Base-by-base conservation (phyloP, 2,329 filamentous ascomycete genomes). In the Aureobasidium subglaciale region DNA sequence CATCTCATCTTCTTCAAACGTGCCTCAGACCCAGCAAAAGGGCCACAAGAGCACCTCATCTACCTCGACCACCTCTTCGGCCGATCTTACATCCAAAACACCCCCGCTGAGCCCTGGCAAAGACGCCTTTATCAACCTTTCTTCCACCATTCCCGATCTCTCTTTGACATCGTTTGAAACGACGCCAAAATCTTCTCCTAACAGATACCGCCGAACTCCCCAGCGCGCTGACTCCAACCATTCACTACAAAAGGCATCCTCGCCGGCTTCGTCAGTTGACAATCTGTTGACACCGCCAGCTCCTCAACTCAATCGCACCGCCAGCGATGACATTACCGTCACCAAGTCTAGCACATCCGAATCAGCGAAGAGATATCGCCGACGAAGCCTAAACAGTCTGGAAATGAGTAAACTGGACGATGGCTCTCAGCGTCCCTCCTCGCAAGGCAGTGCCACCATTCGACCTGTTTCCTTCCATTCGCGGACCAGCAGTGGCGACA, bases 371-470 rank as follows among this genome's bases (percentile, higher is more conserved):
- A 81, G 88, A 66, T 87, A 90, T 71, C 81, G 90, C 63, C 83
- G 90, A 66, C 84, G 90, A 62, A 96, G 90, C 71, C 81, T 95
- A 73, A 88, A 88, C 61, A 86, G 83, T 56, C 73, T 86, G 58
- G 75, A 77, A 41, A 70, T 64, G 29, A 65, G 67, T 48, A 64
- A 59, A 34, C 22, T 57, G n/a, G 54, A 48, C 9, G 58, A 61
- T 24, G 60, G 62, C 20, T 40, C 49, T 53, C 60, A 59, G 35
- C 60, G 62, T 30, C 65, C 66, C 38, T 59, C 58, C 11, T 63
- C 65, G 5, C 62, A 65, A 38, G 63, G 62, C 15, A 54, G 63
- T 27, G 62, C 70, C 60, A 59, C 65, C n/a, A 67, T 68, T 27
- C 58, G 64, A 20, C 65, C 67, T 7, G 65, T 68, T 8, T 65